These are phyloP conservation scores for Cytospora chrysosperma DNA, from an alignment of 2,329 filamentous ascomycete species.

Conservation along the genomic window DNA sequence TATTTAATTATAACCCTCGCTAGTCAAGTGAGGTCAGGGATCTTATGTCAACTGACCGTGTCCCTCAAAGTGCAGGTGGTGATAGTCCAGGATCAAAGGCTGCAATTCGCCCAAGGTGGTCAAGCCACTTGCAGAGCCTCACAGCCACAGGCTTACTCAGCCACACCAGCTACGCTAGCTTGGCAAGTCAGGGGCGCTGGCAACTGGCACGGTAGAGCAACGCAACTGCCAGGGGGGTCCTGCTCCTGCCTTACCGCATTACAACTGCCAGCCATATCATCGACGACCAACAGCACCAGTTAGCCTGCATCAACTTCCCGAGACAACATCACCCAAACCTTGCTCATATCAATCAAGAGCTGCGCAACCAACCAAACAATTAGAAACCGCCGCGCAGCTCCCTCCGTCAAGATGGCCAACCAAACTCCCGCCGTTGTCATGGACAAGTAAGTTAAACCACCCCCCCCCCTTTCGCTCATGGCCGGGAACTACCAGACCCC, in stretches of 20 bases:
- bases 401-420: conserved; percentile 71
- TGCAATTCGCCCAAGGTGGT: not conserved
- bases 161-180: conserved; percentile 9
- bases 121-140: not conserved
- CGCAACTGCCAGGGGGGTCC: conserved; percentile 7
- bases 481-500: conserved; percentile 22
- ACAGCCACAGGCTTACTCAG: not conserved
- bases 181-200: conserved; percentile 14
- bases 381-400: conserved; percentile 30
- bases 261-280: conserved; percentile 7
- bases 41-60: too few relatives aligned
- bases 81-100: not conserved
- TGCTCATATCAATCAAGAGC: conserved; percentile 14
- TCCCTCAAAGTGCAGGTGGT: not conserved
- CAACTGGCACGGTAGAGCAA: conserved; percentile 5
- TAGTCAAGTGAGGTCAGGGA: too few relatives aligned
- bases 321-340: conserved; percentile 13
- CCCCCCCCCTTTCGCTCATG: conserved; percentile 34
- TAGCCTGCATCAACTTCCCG: conserved; percentile 6
- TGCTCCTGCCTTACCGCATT: conserved; percentile 16
- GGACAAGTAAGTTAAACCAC: conserved; percentile 85
- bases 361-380: conserved; percentile 28
- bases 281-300: conserved; percentile 8
- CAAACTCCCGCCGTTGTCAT: conserved; percentile 99
- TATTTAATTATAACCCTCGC: too few relatives aligned